Base-by-base conservation (phyloP, 2,329 filamentous ascomycete species). In the Botryosphaeria dothidea region DNA sequence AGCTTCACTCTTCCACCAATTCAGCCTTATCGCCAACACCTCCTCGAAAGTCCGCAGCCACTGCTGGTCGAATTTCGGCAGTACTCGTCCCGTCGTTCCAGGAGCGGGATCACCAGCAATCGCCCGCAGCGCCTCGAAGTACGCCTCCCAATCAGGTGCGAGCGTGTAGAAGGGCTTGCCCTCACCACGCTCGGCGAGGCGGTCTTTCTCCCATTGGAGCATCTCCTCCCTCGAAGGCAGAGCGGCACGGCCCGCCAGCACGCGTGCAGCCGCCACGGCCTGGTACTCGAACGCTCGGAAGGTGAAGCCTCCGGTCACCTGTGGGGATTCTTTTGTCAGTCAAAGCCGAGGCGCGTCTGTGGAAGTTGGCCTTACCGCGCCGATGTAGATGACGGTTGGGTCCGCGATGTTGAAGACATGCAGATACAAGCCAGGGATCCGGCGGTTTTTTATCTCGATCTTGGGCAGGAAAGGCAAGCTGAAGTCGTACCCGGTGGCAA, bases 211-310 rank as follows among this genome's bases (percentile, higher is more conserved):
- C 67, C 68, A 69, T 5, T 48, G 54, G 15, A 62, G 60, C 51
- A 66, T 64, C 15, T 60, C 65, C 2, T 27, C 43, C 2, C 41
- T 17, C 3, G 66, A 64, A 11, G 68, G 67, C 15, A 69, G 49
- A 0, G 60, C 43, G 9, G 63, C 65, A 19, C 66, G 65, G 2
- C 65, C 65, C 2, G 68, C 67, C 17, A 69, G 51, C 2, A 64
- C 60, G 4, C 68, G 63, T 3, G 68, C 68, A 4, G 66, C 66
- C 15, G 68, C 68, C 2, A 69, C 68, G 8, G 67, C 68, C 45
- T 69, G 68, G 23, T 68, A 69, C 27, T 69, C 68, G 62, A 67
- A 69, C n/a, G 65, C 67, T 3, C 65, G 48, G 29, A 69, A 66
- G 3, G 66, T 67, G 21, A 69, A 65, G 1, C 65, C 66, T 0